A percentile compares a stretch with the other conserved stretches of the same genome.
phyloP scores from a whole-genome alignment of 2,329 filamentous ascomycete species.

The Arthrobotrys megalospora region DNA sequence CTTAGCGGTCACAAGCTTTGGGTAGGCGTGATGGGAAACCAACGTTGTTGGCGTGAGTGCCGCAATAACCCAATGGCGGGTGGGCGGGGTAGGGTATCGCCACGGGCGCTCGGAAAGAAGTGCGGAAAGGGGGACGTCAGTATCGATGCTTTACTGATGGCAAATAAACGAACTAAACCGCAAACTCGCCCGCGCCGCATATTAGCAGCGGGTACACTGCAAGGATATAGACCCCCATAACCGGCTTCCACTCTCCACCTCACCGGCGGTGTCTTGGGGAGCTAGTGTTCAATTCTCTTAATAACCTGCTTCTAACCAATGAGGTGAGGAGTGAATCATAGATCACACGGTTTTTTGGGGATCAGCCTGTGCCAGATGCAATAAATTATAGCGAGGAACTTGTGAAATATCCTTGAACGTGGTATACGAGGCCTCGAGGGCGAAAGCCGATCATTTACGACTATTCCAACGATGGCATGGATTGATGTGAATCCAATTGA shows the following conservation, averaged over 20 bases:
- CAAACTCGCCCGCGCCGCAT: conserved; percentile 19
- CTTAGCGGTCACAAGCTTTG: conserved; percentile 14
- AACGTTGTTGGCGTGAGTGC: not conserved
- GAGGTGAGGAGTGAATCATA: conserved; percentile 5
- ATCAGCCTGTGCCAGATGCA: conserved; percentile 28
- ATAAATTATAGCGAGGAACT: not conserved
- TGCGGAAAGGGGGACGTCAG: conserved; percentile 4
- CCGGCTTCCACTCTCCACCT: not conserved
- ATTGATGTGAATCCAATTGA: not conserved
- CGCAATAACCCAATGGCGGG: not conserved
- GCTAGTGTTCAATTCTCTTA: not conserved
- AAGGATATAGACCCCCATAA: conserved; percentile 2
- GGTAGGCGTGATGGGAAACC: conserved; percentile 1
- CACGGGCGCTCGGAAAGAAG: not conserved
- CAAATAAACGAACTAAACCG: conserved; percentile 15
- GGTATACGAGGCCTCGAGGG: not conserved
- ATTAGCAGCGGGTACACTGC: not conserved
- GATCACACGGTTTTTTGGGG: not conserved
- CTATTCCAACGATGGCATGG: not conserved
- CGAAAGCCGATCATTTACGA: not conserved
- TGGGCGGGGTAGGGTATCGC: conserved; percentile 23
- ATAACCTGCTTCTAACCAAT: not conserved
- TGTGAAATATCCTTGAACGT: not conserved
- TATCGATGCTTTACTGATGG: conserved; percentile 2
- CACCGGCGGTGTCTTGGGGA: not conserved